Evolutionary conservation across 148 eudicot species (phyloP), one percentile per base, ranked within the genome.

Genomic region (Fagopyrum esculentum): DNA sequence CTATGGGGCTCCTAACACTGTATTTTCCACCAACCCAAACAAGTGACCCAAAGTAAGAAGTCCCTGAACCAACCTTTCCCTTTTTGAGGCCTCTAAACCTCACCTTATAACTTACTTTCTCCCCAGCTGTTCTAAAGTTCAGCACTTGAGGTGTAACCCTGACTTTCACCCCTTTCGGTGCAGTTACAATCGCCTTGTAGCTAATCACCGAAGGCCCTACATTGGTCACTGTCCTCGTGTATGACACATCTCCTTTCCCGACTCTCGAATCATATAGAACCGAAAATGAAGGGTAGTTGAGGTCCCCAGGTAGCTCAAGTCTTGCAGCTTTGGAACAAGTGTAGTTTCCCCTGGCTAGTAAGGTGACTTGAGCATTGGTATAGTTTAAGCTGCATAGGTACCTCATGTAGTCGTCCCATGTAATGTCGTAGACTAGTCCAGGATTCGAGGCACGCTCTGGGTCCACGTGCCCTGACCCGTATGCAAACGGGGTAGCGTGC

Each of bases 391-490:
- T 82, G 48, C 96, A 90, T 6, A 90, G 48, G 49, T 90, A 88
- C 43, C 69, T 74, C 49, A 85, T 73, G 76, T 88, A 88, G 30
- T 87, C 92, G 40, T 84, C 80, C 10, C 78, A 26, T 0, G 80
- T 77, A n/a, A 90, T 87, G 73, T 90, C 88, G 44, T 88, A 90
- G 1, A 88, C 75, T 8, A 90, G 83, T 2, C 92, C 96, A 0
- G 96, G 96, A 47, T 90, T 80, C 0, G 87, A 60, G 3, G 96
- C 96, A 46, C 68, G 76, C 29, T 86, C 88, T 1, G 92, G 96
- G 79, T 88, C 84, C 1, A 85, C 89, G 29, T 90, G 92, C n/a
- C 96, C 96, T 0, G 92, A 90, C n/a, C 96, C 92, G 51, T 80
- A 84, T 3, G 86, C 87, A 76, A 88, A 90, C 7, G 96, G 90